A percentile compares a stretch with the other conserved stretches of the same genome.
These are phyloP conservation scores for Malassezia brasiliensis DNA, from an alignment of 1,284 basidiomycete species.

Conservation along the genomic window DNA sequence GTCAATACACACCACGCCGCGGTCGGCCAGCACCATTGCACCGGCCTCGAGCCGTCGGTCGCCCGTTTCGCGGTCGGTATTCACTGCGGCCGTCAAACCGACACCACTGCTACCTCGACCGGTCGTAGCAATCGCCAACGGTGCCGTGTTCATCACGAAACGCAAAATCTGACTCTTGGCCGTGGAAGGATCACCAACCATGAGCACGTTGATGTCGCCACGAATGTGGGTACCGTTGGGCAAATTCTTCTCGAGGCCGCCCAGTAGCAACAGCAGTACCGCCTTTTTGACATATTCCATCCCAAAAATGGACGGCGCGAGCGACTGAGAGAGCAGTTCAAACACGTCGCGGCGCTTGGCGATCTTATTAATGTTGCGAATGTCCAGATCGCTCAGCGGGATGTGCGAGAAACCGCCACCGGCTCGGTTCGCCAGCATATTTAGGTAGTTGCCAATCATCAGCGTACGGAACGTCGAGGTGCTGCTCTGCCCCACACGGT, in stretches of 20 bases:
- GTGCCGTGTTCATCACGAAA: slow-evolving; percentile 91
- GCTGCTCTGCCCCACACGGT: slow-evolving; percentile 58
- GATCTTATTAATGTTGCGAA: slow-evolving; percentile 91
- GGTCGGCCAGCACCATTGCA: slow-evolving; percentile 99
- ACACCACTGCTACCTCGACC: slow-evolving; percentile 95
- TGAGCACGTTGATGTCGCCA: slow-evolving; percentile 97
- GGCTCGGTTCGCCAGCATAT: slow-evolving; percentile 88
- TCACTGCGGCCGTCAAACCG: slow-evolving; percentile 98
- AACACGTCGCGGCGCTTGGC: slow-evolving; percentile 74
- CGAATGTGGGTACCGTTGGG: slow-evolving; percentile 96
- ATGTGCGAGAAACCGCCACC: slow-evolving; percentile 92
- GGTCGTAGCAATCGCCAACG: slow-evolving; percentile 93
- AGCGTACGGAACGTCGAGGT: slow-evolving; percentile 79
- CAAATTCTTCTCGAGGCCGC: slow-evolving; percentile 94
- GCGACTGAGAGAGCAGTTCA: slow-evolving; percentile 76
- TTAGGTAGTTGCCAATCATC: slow-evolving; percentile 89
- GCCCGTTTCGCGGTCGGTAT: slow-evolving; percentile 88
- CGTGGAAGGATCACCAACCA: slow-evolving; percentile 97
- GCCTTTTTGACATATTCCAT: slow-evolving; percentile 94
- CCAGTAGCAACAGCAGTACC: slow-evolving; percentile 79
- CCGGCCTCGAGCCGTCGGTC: slow-evolving; percentile 93
- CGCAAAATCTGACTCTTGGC: slow-evolving; percentile 95
- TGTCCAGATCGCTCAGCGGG: slow-evolving; percentile 83
- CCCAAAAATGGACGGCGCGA: slow-evolving; percentile 94
- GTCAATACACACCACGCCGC: slow-evolving; percentile 97